phyloP scores from a whole-genome alignment of 192 early-diverging fungal species.

The Martensiomyces pterosporus region DNA sequence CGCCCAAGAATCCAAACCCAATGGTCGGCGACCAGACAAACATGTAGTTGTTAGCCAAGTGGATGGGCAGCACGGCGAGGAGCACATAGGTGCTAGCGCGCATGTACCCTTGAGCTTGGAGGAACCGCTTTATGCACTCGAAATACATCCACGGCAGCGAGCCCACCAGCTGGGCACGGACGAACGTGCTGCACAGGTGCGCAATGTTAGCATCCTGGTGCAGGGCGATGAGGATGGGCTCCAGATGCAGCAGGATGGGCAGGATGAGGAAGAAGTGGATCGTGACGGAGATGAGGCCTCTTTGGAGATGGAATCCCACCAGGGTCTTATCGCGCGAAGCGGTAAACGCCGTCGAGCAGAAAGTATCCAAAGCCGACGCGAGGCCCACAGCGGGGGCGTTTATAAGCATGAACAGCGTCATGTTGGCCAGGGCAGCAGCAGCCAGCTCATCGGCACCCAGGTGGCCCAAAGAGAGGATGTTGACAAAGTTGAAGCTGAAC shows the following conservation, averaged over 20 bases:
- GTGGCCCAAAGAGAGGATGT: constrained; percentile 54
- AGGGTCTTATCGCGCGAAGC: constrained; percentile 59
- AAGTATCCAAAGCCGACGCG: constrained; percentile 70
- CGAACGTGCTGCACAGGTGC: constrained; percentile 61
- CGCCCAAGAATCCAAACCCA: constrained; percentile 76
- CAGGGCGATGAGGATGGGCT: constrained; percentile 60
- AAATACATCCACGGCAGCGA: constrained; percentile 72
- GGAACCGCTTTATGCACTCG: constrained; percentile 81
- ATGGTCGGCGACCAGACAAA: constrained; percentile 73
- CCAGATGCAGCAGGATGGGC: constrained; percentile 67
- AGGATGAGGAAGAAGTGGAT: constrained; percentile 68
- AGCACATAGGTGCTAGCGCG: constrained; percentile 73
- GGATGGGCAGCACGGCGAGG: constrained; percentile 64
- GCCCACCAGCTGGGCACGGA: constrained; percentile 66
- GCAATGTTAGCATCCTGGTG: constrained; percentile 76
- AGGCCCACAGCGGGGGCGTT: constrained; percentile 67
- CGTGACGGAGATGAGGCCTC: constrained; percentile 72
- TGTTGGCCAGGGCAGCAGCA: constrained; percentile 64
- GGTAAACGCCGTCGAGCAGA: constrained; percentile 70
- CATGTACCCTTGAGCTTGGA: constrained; percentile 93
- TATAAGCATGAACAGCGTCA: constrained; percentile 67
- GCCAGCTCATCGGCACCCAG: constrained; percentile 56
- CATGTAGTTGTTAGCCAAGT: constrained; percentile 69
- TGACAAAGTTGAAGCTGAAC: constrained; percentile 52
- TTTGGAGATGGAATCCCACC: constrained; percentile 73